A percentile compares a stretch with the other conserved stretches of the same genome.
Evolutionary conservation across 805 yeast genomes (phyloP).

Genomic region (Ogataea allantospora): DNA sequence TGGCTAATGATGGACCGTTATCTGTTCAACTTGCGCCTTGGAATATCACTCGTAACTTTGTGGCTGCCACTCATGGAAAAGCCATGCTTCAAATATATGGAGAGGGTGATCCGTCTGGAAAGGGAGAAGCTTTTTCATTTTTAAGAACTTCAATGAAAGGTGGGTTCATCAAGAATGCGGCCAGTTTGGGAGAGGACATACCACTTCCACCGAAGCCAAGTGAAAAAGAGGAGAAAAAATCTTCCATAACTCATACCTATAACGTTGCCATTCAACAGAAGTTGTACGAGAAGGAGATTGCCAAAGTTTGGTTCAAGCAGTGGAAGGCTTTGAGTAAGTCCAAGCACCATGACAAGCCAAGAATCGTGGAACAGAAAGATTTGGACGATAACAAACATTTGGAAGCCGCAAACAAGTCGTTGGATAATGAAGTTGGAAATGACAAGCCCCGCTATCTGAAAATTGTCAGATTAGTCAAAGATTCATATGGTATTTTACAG

Average conservation of each 20-base stretch:
- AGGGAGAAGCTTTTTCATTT: constrained; percentile 86
- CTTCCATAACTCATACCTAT: constrained; percentile 62
- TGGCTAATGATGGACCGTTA: constrained; percentile 53
- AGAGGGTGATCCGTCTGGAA: constrained; percentile 91
- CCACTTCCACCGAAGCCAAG: constrained; percentile 20
- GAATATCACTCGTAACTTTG: constrained; percentile 89
- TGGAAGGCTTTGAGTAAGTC: constrained; percentile 51
- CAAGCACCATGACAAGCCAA: constrained; percentile 26
- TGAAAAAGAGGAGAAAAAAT: constrained; percentile 37
- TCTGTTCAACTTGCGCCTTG: constrained; percentile 91
- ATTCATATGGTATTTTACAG: constrained; percentile 82
- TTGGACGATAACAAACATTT: constrained; percentile 29
- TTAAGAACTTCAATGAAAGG: constrained; percentile 93
- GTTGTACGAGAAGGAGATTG: constrained; percentile 86
- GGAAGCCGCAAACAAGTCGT: constrained; percentile 33
- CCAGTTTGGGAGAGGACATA: constrained; percentile 14
- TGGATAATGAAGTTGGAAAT: constrained; percentile 31
- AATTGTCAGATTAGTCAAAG: constrained; percentile 78
- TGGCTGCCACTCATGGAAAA: constrained; percentile 92
- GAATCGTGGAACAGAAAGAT: constrained; percentile 13
- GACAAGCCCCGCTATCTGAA: constrained; percentile 40
- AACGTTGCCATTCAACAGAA: constrained; percentile 85
- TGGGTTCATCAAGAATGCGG: constrained; percentile 53
- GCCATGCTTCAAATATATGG: constrained; percentile 95
- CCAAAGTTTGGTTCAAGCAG: constrained; percentile 87